Base-by-base conservation (phyloP, 148 eudicot genomes). In the Simmondsia chinensis region DNA sequence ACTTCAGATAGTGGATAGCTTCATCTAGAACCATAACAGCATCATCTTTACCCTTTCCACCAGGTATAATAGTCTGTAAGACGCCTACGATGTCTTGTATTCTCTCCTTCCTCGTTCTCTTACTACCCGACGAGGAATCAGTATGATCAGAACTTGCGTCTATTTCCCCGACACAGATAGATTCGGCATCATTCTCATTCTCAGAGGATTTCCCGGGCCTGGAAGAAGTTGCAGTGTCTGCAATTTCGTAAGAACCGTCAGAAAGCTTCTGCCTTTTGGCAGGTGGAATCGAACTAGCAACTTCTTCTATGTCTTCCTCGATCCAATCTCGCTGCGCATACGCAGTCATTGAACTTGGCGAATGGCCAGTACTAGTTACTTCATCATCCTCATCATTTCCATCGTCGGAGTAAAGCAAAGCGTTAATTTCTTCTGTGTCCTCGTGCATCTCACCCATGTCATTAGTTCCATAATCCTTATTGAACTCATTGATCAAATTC, bases 381-480 rank as follows among this genome's bases (percentile, higher is more conserved):
- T 89, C 97, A 30, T 70, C 85, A 43, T 84, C 82, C 28, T 81
- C 81, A 1, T 52, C 44, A 17, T 41, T 53, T 12, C 82, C 83
- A 16, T 74, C n/a, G n/a, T n/a, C 94, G 43, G 97, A 91, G 70
- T 69, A 91, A 31, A 91, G 94, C 51, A 91, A 54, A 0, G 97
- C 97, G 48, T 91, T 59, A 36, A 91, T 61, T 64, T 91, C 97
- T 55, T 91, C 95, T 0, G 83, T 66, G 70, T 91, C 80, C 60
- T 91, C 97, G 5, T 44, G 80, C 85, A 76, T 71, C 61, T 74
- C 82, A 33, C 81, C 71, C 54, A 43, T 56, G 16, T 33, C 52
- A n/a, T 55, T 63, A 57, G 64, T 66, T 39, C 24, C 46, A 7
- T 55, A 39, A 15, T 68, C 60, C n/a, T 67, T 68, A 22, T 63